phyloP scores from a whole-genome alignment of 75 land plant species.

The Azolla pinnata region DNA sequence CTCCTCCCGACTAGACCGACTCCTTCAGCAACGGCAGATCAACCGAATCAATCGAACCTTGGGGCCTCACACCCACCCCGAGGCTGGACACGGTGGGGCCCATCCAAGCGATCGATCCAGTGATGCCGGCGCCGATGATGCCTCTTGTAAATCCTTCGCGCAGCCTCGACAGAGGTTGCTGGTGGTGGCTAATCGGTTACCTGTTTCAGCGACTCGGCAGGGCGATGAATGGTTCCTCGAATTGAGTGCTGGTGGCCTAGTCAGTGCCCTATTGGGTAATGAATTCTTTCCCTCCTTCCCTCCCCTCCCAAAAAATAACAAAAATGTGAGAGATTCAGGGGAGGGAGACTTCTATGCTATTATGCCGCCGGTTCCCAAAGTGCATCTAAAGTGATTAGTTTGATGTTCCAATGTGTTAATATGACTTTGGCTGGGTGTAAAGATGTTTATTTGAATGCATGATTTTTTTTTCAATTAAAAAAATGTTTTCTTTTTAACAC shows the following conservation, averaged over 20 bases:
- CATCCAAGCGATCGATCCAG: too few species aligned
- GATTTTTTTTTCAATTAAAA: too few species aligned
- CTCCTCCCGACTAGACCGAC: background rate
- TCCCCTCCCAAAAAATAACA: too few species aligned
- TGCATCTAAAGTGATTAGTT: too few species aligned
- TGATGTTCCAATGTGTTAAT: too few species aligned
- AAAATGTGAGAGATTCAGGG: too few species aligned
- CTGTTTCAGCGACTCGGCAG: conserved; percentile 75
- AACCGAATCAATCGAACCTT: background rate
- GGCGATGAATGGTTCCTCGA: conserved; percentile 83
- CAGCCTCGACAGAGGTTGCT: conserved; percentile 48
- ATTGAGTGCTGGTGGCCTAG: conserved; percentile 97
- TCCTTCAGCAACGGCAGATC: background rate
- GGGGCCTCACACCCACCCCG: background rate
- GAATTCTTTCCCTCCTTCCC: background rate
- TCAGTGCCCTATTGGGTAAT: conserved; percentile 90
- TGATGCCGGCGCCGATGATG: background rate
- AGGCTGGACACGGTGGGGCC: background rate
- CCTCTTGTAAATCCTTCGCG: too few species aligned
- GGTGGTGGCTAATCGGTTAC: conserved; percentile 93
- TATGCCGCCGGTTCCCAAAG: too few species aligned
- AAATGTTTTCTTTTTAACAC: too few species aligned
- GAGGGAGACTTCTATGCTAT: too few species aligned
- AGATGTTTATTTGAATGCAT: too few species aligned
- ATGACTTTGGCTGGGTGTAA: too few species aligned